These are phyloP conservation scores for Isabelozyma rhagii DNA, from an alignment of 805 yeast genomes.

Conservation along the genomic window DNA sequence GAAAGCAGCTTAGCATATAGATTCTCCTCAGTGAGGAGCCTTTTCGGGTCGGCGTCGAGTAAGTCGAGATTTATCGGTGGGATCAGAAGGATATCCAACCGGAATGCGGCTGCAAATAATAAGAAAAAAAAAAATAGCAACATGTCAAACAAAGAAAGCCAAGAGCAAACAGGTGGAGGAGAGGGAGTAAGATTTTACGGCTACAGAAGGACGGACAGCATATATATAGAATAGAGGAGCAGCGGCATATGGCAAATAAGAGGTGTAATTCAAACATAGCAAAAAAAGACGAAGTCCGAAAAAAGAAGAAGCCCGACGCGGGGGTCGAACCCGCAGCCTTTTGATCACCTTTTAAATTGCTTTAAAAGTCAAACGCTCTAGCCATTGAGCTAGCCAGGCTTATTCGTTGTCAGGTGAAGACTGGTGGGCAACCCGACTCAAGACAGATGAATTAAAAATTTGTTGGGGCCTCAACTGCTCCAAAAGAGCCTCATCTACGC, in stretches of 20 bases:
- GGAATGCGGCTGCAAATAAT: background rate
- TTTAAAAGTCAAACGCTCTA: conserved; percentile 7
- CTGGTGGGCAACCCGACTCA: background rate
- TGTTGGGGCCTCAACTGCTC: too few relatives aligned
- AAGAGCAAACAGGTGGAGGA: too few relatives aligned
- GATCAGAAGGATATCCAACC: background rate
- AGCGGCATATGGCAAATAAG: background rate
- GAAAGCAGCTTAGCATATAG: background rate
- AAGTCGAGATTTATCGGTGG: background rate
- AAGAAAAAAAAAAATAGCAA: background rate
- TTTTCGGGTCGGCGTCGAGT: background rate
- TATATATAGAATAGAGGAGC: background rate
- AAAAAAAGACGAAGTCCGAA: background rate
- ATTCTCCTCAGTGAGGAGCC: background rate
- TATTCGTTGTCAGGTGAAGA: background rate
- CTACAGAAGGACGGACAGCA: too few relatives aligned
- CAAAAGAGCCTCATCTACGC: too few relatives aligned
- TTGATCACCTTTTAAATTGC: conserved; percentile 2
- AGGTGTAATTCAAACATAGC: background rate
- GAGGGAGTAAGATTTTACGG: too few relatives aligned
- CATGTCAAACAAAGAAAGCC: background rate
- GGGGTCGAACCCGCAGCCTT: conserved; percentile 7
- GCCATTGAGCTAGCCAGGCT: conserved; percentile 8
- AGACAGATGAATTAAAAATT: too few relatives aligned
- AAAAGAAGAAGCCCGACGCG: conserved; percentile 5